Evolutionary conservation across 2,329 filamentous ascomycete species (phyloP).

Genomic region (Penicillium frequentans): DNA sequence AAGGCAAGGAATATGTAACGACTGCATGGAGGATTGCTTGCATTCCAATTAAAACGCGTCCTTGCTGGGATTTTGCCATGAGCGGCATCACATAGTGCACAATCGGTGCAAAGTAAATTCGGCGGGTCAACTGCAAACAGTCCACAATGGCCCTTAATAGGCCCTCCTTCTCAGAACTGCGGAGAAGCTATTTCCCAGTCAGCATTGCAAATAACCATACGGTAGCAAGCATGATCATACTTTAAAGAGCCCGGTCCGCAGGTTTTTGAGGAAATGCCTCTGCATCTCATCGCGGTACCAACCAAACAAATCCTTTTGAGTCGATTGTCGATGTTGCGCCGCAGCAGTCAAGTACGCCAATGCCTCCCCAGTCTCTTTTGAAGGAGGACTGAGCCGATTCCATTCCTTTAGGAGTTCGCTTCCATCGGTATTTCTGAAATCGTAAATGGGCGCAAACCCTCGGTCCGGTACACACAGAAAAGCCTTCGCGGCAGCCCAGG

Average conservation of each 20-base stretch:
- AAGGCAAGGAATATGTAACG: conserved; percentile 49
- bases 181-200: conserved; percentile 24
- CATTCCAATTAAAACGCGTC: conserved; percentile 37
- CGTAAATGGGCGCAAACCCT: conserved; percentile 31
- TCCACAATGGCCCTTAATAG: conserved; percentile 34
- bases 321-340: conserved; percentile 2
- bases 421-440: conserved; percentile 25
- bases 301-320: conserved; percentile 34
- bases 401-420: conserved; percentile 31
- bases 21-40: conserved; percentile 47
- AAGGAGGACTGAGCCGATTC: conserved; percentile 29
- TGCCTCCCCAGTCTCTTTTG: conserved; percentile 32
- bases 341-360: conserved; percentile 31
- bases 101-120: conserved; percentile 29
- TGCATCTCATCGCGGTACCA: conserved; percentile 48
- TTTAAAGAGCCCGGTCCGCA: conserved; percentile 32
- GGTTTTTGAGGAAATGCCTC: conserved; percentile 43
- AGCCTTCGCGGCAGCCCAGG: conserved; percentile 42
- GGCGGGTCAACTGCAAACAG: conserved; percentile 37
- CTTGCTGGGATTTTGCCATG: conserved; percentile 26
- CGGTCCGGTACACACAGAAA: conserved; percentile 41
- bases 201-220: not conserved
- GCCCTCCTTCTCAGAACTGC: conserved; percentile 21
- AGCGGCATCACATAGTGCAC: conserved; percentile 30
- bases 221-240: conserved; percentile 21